A percentile compares a stretch with the other conserved stretches of the same genome.
phyloP scores from a whole-genome alignment of 208 protist genomes.

The Lotmaria passim region DNA sequence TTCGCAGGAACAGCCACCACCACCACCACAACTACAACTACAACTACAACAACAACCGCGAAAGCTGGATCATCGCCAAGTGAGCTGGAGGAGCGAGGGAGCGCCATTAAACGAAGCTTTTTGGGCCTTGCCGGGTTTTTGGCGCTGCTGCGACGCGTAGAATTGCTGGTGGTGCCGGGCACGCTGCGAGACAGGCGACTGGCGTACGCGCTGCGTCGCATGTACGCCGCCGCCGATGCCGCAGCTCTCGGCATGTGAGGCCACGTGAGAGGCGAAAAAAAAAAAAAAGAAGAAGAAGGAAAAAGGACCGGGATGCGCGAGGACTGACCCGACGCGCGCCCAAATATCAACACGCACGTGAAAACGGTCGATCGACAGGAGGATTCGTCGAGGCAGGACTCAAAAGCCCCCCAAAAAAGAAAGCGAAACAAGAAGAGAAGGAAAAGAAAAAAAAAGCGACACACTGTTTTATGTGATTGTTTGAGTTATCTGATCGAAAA shows the following conservation, averaged over 20 bases:
- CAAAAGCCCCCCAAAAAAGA: too few relatives aligned
- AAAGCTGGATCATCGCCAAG: neutral
- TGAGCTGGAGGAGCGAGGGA: constrained; percentile 8
- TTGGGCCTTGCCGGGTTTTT: constrained; percentile 69
- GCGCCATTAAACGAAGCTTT: constrained; percentile 42
- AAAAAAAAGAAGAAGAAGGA: neutral
- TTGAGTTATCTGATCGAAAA: too few relatives aligned
- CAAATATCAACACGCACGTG: too few relatives aligned
- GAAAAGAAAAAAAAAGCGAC: too few relatives aligned
- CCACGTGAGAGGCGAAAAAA: neutral
- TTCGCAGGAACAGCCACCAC: too few relatives aligned
- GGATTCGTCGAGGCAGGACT: too few relatives aligned
- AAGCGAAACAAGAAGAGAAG: too few relatives aligned
- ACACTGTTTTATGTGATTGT: too few relatives aligned
- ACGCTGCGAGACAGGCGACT: constrained; percentile 48
- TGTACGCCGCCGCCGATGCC: constrained; percentile 62
- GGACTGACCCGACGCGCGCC: too few relatives aligned
- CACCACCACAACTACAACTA: too few relatives aligned
- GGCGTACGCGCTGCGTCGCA: constrained; percentile 38
- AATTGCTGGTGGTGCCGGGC: constrained; percentile 54
- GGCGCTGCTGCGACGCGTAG: constrained; percentile 64
- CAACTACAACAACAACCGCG: neutral
- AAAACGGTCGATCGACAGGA: too few relatives aligned
- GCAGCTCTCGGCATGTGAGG: constrained; percentile 29
- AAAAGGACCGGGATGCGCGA: neutral